Percentiles rank a stretch among this genome's conserved stretches.
Evolutionary conservation across 1,284 basidiomycete genomes (phyloP).

Genomic region (Microbotryum lychnidis-dioicae): DNA sequence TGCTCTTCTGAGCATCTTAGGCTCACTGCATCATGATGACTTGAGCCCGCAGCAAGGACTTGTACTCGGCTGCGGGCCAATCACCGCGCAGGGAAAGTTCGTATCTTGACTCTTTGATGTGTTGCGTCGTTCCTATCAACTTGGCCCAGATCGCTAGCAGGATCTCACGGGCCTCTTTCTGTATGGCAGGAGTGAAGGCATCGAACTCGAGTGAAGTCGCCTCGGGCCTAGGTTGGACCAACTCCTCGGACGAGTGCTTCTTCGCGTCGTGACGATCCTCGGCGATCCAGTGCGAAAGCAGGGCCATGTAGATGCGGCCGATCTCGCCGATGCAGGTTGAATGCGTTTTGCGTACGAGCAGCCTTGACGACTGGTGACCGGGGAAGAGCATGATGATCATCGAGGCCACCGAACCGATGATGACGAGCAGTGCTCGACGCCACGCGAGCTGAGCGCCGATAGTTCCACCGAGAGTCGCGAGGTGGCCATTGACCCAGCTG

Average conservation of each 20-base stretch:
- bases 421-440: slow-evolving; percentile 23
- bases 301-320: slow-evolving; percentile 14
- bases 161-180: slow-evolving; percentile 6
- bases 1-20: too few relatives aligned
- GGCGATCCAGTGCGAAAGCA: slow-evolving; percentile 15
- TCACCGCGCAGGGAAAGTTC: slow-evolving; percentile 21
- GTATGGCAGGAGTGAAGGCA: neutral
- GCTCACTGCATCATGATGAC: slow-evolving; percentile 11
- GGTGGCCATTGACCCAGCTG: slow-evolving; percentile 28
- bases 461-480: slow-evolving; percentile 21
- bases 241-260: neutral
- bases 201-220: neutral
- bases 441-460: slow-evolving; percentile 31
- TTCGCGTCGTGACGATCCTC: slow-evolving; percentile 5
- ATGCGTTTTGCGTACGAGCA: slow-evolving; percentile 21
- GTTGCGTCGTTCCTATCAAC: slow-evolving; percentile 10
- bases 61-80: slow-evolving; percentile 17
- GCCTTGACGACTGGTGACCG: slow-evolving; percentile 7
- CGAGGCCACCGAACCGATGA: slow-evolving; percentile 17
- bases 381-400: slow-evolving; percentile 14
- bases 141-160: slow-evolving; percentile 21
- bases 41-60: slow-evolving; percentile 11
- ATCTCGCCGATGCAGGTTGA: slow-evolving; percentile 21
- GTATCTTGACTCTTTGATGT: slow-evolving; percentile 11
- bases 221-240: neutral